Evolutionary conservation across 805 yeast genomes (phyloP).

Genomic region (Gaillardinia entomophila): DNA sequence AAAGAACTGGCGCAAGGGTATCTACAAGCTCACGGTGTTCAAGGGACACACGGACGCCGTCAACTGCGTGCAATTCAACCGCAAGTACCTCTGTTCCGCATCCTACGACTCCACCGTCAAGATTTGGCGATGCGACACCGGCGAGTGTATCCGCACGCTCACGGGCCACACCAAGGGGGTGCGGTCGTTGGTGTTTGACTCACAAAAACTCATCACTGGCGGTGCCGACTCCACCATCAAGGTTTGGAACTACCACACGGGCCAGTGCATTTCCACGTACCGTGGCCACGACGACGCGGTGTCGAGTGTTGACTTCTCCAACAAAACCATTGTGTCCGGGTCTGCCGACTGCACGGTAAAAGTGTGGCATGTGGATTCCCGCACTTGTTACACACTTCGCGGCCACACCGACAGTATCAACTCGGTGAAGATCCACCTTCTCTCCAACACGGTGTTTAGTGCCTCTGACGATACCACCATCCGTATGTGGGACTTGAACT

Average conservation of each 20-base stretch:
- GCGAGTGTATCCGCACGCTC: slow-evolving; percentile 69
- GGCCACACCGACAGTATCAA: slow-evolving; percentile 95
- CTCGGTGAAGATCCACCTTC: slow-evolving; percentile 78
- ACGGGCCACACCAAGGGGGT: slow-evolving; percentile 89
- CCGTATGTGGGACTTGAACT: slow-evolving; percentile 87
- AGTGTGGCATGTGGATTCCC: slow-evolving; percentile 93
- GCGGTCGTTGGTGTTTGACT: slow-evolving; percentile 78
- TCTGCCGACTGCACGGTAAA: slow-evolving; percentile 89
- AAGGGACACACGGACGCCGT: slow-evolving; percentile 85
- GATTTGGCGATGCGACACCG: slow-evolving; percentile 87
- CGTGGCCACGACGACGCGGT: slow-evolving; percentile 89
- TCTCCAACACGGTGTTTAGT: slow-evolving; percentile 72
- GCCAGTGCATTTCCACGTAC: slow-evolving; percentile 90
- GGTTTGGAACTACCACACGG: slow-evolving; percentile 94
- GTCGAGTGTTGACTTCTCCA: slow-evolving; percentile 71
- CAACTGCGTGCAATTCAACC: slow-evolving; percentile 80
- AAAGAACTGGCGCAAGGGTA: slow-evolving; percentile 90
- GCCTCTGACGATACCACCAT: slow-evolving; percentile 91
- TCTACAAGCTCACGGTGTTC: slow-evolving; percentile 57
- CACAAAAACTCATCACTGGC: slow-evolving; percentile 84
- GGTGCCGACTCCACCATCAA: slow-evolving; percentile 87
- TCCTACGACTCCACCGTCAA: slow-evolving; percentile 87
- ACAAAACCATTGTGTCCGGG: slow-evolving; percentile 84
- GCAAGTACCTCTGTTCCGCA: slow-evolving; percentile 76
- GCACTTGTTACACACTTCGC: slow-evolving; percentile 86